Evolutionary conservation across 495 filamentous ascomycete genomes (phyloP).

Genomic region (Xylaria scruposa): DNA sequence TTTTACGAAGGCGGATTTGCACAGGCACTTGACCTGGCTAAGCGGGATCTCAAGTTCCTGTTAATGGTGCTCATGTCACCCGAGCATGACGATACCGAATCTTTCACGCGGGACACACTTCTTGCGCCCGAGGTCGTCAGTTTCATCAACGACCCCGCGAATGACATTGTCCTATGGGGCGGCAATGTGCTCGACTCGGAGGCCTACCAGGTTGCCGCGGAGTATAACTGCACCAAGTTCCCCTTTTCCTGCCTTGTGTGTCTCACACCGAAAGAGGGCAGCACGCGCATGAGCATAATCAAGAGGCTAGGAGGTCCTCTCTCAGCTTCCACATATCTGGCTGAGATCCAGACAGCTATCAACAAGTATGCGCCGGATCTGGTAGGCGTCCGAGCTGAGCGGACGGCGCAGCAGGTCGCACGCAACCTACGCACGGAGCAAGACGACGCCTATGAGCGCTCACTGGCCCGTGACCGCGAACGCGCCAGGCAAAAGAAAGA

Average conservation of each 20-base stretch:
- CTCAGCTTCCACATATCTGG: slow-evolving; percentile 68
- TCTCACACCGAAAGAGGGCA: slow-evolving; percentile 80
- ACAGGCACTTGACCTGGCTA: slow-evolving; percentile 84
- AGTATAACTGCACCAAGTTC: slow-evolving; percentile 85
- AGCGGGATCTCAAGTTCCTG: slow-evolving; percentile 88
- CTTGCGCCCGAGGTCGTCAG: slow-evolving; percentile 72
- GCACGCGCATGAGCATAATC: slow-evolving; percentile 85
- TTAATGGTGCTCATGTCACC: slow-evolving; percentile 84
- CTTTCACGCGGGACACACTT: slow-evolving; percentile 85
- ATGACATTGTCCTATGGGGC: slow-evolving; percentile 86
- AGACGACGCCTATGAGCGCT: slow-evolving; percentile 90
- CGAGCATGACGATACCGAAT: slow-evolving; percentile 88
- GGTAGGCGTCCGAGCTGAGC: slow-evolving; percentile 67
- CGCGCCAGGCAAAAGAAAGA: slow-evolving; percentile 75
- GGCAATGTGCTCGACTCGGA: slow-evolving; percentile 92
- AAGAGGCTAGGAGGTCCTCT: slow-evolving; percentile 74
- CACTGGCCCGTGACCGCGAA: slow-evolving; percentile 85
- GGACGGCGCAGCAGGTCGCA: slow-evolving; percentile 78
- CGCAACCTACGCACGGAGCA: slow-evolving; percentile 82
- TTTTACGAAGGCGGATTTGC: slow-evolving; percentile 90
- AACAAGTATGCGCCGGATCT: slow-evolving; percentile 72
- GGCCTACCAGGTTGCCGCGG: slow-evolving; percentile 85
- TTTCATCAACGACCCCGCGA: slow-evolving; percentile 73
- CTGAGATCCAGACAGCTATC: slow-evolving; percentile 73
- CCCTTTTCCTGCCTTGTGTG: slow-evolving; percentile 85